Base-by-base conservation (phyloP, 257 asterid species). In the Plantago elongata region DNA sequence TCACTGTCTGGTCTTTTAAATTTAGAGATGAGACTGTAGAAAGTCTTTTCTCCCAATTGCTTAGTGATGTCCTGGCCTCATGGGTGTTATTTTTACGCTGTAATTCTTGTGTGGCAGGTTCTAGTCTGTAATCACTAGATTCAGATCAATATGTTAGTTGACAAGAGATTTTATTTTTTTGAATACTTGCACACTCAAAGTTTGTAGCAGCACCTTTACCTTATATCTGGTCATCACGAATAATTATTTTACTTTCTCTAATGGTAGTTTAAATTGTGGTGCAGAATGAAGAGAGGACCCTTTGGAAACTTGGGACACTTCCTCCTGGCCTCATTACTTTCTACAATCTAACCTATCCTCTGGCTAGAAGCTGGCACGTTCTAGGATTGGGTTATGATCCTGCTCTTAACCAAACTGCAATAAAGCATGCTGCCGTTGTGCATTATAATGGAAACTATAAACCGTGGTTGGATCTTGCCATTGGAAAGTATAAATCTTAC, bases 381-480 rank as follows among this genome's bases (percentile, higher is more conserved):
- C 75, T 91, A 82, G 98, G 97, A 49, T 78, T 91, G 69, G 98
- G 98, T n/a, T 91, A 88, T 45, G 98, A 91, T 77, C 95, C 95
- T 15, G 95, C 98, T 68, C 88, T 91, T 14, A 86, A 88, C 82
- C 79, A 80, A 72, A 84, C 95, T 22, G 95, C 75, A 59, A 88
- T 91, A 59, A 87, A 86, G 54, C 84, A 83, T 44, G 97, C 93
- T 51, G 96, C 90, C 9, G 98, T 91, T 30, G 89, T 91, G 60
- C 98, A 91, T 69, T 91, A 88, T 63, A 91, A 88, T 62, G 98
- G 98, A 27, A 91, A 91, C 67, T 91, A 91, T 67, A 91, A 91
- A 65, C 98, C 98, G n/a, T 91, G 98, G 95, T 72, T 88, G 89
- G 88, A 86, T 86, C 96, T 88, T 74, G 98, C 97, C 38, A 81